A percentile compares a stretch with the other conserved stretches of the same genome.
Conservation (phyloP, 495 filamentous ascomycete genomes). For the Neurospora tetraspora region DNA sequence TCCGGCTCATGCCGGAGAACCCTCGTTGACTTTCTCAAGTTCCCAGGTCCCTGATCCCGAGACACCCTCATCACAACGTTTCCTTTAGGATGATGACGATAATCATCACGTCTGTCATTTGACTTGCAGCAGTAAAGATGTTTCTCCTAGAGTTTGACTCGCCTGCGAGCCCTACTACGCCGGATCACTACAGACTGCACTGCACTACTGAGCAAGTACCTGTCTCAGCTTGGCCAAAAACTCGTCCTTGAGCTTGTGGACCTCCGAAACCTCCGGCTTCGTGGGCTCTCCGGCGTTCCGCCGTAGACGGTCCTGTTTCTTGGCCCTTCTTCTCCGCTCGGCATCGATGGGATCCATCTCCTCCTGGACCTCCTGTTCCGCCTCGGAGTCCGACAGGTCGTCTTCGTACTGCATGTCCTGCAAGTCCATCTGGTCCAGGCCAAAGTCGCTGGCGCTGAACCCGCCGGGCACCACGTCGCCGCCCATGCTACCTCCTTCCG, state of each 20-base stretch:
- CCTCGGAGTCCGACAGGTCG: slow-evolving; percentile 57
- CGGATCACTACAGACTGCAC: neutral
- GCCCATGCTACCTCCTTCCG: slow-evolving; percentile 47
- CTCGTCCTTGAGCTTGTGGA: slow-evolving; percentile 63
- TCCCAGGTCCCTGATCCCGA: neutral
- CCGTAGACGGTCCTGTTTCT: slow-evolving; percentile 67
- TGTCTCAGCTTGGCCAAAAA: slow-evolving; percentile 79
- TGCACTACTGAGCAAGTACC: slow-evolving; percentile 57
- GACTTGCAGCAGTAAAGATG: neutral
- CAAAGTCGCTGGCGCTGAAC: slow-evolving; percentile 76
- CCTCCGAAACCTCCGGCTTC: slow-evolving; percentile 73
- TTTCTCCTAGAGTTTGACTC: neutral
- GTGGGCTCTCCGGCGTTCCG: slow-evolving; percentile 79
- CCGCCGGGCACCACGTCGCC: slow-evolving; percentile 34
- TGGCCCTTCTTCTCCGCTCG: slow-evolving; percentile 65
- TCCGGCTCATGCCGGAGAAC: neutral
- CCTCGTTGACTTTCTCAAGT: neutral
- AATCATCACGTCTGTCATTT: neutral
- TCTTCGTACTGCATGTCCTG: slow-evolving; percentile 73
- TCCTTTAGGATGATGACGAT: neutral
- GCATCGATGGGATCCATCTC: slow-evolving; percentile 76
- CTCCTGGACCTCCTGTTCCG: slow-evolving; percentile 66
- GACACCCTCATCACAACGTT: neutral
- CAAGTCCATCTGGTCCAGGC: slow-evolving; percentile 76
- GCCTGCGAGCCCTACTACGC: neutral